Evolutionary conservation across 371 early-diverging fungal genomes (phyloP).

Genomic region (Neoconidiobolus thromboides): DNA sequence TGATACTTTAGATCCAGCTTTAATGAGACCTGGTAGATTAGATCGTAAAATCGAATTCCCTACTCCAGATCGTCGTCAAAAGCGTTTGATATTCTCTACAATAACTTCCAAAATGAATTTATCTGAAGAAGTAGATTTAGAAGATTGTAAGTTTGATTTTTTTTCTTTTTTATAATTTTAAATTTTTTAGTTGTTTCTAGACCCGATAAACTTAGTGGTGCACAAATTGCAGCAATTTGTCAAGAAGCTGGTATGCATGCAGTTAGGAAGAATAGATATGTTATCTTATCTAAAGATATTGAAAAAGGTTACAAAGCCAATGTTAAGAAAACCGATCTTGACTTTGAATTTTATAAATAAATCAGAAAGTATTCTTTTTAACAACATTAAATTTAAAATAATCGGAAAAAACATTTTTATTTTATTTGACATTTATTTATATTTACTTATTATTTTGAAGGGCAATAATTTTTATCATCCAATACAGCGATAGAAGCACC

Average conservation of each 20-base stretch:
- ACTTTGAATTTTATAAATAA: slow-evolving; percentile 93
- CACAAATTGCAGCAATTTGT: slow-evolving; percentile 98
- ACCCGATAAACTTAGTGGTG: slow-evolving; percentile 96
- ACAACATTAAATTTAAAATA: too few species aligned
- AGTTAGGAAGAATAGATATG: slow-evolving; percentile 90
- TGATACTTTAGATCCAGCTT: slow-evolving; percentile 98
- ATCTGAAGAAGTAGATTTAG: slow-evolving; percentile 95
- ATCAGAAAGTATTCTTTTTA: too few species aligned
- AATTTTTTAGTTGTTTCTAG: slow-evolving; percentile 65
- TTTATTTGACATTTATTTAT: too few species aligned
- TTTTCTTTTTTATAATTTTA: background rate
- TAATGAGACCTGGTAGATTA: slow-evolving; percentile 96
- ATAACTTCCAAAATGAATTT: slow-evolving; percentile 98
- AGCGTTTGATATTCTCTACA: slow-evolving; percentile 95
- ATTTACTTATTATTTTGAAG: background rate
- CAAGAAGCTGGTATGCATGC: slow-evolving; percentile 99
- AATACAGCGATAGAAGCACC: slow-evolving; percentile 75
- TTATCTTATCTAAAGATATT: slow-evolving; percentile 91
- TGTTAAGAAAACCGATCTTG: slow-evolving; percentile 88
- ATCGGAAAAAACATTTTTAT: too few species aligned
- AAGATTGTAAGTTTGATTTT: slow-evolving; percentile 61
- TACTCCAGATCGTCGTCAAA: slow-evolving; percentile 98
- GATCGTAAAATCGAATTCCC: slow-evolving; percentile 99
- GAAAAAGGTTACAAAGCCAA: slow-evolving; percentile 96
- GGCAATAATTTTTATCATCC: slow-evolving; percentile 17